Evolutionary conservation across 116 monocot species (phyloP), one percentile per base, ranked within the genome.

Genomic region (Zostera marina): DNA sequence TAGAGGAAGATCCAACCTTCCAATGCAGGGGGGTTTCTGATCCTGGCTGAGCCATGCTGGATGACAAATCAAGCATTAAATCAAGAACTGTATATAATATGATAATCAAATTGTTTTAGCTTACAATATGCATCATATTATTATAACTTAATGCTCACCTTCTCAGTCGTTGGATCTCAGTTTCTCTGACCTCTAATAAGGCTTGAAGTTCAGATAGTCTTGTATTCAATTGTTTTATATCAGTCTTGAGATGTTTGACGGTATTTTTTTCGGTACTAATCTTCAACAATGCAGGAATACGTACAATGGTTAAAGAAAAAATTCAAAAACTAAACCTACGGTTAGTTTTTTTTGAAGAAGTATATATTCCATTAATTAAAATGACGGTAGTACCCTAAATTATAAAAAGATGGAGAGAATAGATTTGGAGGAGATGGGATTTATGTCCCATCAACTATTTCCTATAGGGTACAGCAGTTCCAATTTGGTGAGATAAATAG

Each of bases 231-330:
- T 98, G 98, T 68, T 83, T 98, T 67, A 98, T 90, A 63, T 86
- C 98, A 68, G 66, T 74, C 75, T 90, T 85, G 22, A 98, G 86
- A 38, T 61, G 72, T 63, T 86, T 98, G 54, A 98, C 79, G 1
- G 80, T 83, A 64, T 78, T 98, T 61, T 86, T 98, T 66, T 98
- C 98, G 17, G 68, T 83, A 57, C 86, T 90, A 44, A 90, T 90
- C 70, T 86, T 98, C 65, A 98, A 68, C 48, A 98, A 63, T 53
- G 79, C 83, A 72, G 98, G 98, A 56, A 86, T 70, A 1, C 98
- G 80, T 98, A 64, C 47, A 54, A 56, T 61, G 52, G 59, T 83
- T 86, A 86, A 98, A 82, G 85, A 85, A 53, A 64, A 19, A 9
- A 9, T 19, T 59, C 17, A 59, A 42, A 9, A 22, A 20, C 39